Conservation (phyloP, 352 stramenopile genomes). For the Phytophthora foliorum region DNA sequence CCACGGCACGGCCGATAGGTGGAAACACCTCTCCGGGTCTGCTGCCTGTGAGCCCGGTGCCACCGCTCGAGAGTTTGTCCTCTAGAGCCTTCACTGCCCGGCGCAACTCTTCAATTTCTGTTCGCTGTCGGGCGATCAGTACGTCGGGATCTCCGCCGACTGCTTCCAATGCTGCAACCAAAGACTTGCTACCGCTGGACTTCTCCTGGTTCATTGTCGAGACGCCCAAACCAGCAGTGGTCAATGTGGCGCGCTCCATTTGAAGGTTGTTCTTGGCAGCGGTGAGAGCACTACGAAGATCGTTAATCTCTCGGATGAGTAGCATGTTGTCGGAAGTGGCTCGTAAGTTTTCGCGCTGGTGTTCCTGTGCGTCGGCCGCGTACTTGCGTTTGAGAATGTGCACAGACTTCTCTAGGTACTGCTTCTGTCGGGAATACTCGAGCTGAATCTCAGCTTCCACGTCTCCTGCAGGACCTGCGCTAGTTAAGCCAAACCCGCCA, state of each 20-base stretch:
- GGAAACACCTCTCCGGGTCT: constrained; percentile 40
- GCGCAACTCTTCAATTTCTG: constrained; percentile 83
- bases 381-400: constrained; percentile 92
- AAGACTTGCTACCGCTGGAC: constrained; percentile 24
- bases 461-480: constrained; percentile 42
- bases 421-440: constrained; percentile 93
- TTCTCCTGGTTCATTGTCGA: constrained; percentile 40
- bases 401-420: constrained; percentile 94
- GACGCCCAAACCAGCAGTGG: constrained; percentile 27
- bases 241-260: constrained; percentile 70
- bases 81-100: constrained; percentile 82
- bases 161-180: constrained; percentile 30
- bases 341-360: constrained; percentile 71
- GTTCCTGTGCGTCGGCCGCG: constrained; percentile 69
- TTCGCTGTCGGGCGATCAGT: constrained; percentile 63
- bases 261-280: constrained; percentile 82
- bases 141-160: constrained; percentile 57
- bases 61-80: constrained; percentile 54
- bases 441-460: constrained; percentile 79
- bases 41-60: background rate
- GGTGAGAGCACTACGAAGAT: constrained; percentile 83
- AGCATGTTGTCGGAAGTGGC: constrained; percentile 89
- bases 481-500: constrained; percentile 26
- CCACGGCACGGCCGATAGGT: constrained; percentile 44
- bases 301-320: constrained; percentile 95